phyloP scores from a whole-genome alignment of 208 protist species.

The Trypanosoma brucei region DNA sequence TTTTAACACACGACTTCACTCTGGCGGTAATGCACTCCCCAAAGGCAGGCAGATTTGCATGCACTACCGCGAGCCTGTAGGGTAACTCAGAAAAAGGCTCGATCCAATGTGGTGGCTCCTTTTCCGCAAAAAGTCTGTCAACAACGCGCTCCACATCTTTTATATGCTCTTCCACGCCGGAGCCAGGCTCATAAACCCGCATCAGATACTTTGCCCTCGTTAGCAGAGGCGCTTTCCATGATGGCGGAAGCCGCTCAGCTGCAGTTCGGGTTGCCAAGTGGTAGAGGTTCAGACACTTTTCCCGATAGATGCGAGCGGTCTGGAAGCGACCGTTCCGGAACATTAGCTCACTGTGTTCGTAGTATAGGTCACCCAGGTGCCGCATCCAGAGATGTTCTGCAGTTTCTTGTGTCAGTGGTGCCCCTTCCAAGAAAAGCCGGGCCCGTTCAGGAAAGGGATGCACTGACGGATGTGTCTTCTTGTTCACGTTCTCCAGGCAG shows the following conservation, averaged over 20 bases:
- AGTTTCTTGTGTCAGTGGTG: constrained; percentile 85
- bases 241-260: constrained; percentile 69
- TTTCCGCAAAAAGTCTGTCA: constrained; percentile 58
- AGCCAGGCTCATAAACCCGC: constrained; percentile 61
- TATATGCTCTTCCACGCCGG: constrained; percentile 53
- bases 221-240: constrained; percentile 78
- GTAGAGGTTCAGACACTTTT: constrained; percentile 82
- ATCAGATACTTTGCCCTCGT: constrained; percentile 83
- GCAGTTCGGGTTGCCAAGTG: constrained; percentile 77
- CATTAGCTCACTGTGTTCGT: constrained; percentile 86
- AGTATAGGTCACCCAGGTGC: constrained; percentile 86
- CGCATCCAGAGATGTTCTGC: constrained; percentile 89
- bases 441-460: constrained; percentile 88
- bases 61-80: constrained; percentile 70
- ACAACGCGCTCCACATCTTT: constrained; percentile 69
- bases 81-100: constrained; percentile 77
- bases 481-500: constrained; percentile 86
- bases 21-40: constrained; percentile 70
- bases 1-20: constrained; percentile 36
- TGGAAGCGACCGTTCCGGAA: constrained; percentile 72
- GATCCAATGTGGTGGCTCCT: constrained; percentile 79
- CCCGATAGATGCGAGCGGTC: constrained; percentile 54
- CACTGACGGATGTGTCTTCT: constrained; percentile 88
- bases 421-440: constrained; percentile 69
- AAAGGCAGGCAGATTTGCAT: constrained; percentile 71